phyloP scores from a whole-genome alignment of 208 protist genomes.

The Entamoeba histolytica region DNA sequence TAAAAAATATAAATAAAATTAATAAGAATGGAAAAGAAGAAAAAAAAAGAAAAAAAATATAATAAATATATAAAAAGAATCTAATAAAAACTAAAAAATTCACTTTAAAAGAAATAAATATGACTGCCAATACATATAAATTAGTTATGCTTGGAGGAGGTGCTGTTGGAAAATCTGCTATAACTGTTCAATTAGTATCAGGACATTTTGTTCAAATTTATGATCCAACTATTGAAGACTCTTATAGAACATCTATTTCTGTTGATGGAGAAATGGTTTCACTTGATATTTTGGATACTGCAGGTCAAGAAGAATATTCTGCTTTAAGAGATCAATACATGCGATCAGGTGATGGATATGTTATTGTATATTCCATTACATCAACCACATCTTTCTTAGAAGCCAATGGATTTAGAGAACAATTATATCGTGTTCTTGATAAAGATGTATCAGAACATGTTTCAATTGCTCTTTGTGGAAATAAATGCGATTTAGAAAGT shows the following conservation, averaged over 20 bases:
- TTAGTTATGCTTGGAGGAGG: neutral
- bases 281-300: constrained; percentile 56
- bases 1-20: neutral
- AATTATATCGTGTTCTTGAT: constrained; percentile 30
- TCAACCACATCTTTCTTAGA: constrained; percentile 35
- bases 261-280: neutral
- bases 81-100: no score
- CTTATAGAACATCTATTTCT: neutral
- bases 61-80: no score
- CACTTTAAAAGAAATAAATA: neutral
- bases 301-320: constrained; percentile 45
- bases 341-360: neutral
- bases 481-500: constrained; percentile 35
- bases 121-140: neutral
- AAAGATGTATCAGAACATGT: neutral
- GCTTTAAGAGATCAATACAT: neutral
- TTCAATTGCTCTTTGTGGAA: constrained; percentile 43
- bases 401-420: constrained; percentile 37
- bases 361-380: neutral
- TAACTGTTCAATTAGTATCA: neutral
- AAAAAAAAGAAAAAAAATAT: no score
- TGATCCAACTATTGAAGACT: neutral
- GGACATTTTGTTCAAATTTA: neutral
- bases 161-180: neutral
- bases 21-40: no score